Evolutionary conservation across 305 asterid genomes (phyloP).

Genomic region (Rubia peregrina): DNA sequence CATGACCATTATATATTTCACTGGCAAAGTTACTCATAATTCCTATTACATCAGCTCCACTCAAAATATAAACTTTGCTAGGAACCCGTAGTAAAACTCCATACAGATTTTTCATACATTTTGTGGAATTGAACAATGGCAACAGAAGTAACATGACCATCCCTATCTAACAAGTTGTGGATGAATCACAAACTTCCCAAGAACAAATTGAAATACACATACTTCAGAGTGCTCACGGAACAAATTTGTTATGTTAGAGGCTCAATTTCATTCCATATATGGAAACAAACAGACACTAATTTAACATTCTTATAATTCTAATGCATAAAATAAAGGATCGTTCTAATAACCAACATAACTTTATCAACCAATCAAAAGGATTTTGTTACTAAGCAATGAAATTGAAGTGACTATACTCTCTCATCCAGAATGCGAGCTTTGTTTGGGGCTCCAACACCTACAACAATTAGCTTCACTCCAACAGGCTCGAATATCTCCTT

Average conservation of each 20-base stretch:
- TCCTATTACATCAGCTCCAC: background rate
- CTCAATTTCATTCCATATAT: too few species aligned
- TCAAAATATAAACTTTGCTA: too few species aligned
- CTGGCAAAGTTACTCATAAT: background rate
- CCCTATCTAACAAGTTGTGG: background rate
- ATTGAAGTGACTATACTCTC: conserved; percentile 38
- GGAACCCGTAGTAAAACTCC: too few species aligned
- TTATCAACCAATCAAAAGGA: background rate
- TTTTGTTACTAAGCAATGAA: background rate
- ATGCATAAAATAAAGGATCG: background rate
- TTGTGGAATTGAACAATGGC: background rate
- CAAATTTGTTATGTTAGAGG: background rate
- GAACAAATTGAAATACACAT: background rate
- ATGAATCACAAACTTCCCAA: background rate
- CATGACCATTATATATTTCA: background rate
- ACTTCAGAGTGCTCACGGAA: background rate
- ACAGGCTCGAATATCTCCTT: conserved; percentile 59
- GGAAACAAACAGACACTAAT: background rate
- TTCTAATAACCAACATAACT: background rate
- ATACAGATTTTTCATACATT: background rate
- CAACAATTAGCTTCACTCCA: conserved; percentile 77
- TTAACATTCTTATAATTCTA: background rate
- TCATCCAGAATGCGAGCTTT: conserved; percentile 77
- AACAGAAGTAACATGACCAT: background rate
- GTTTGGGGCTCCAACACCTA: conserved; percentile 83